A percentile compares a stretch with the other conserved stretches of the same genome.
These are phyloP conservation scores for Lodderomyces parapsilosis DNA, from an alignment of 1,139 yeast genomes.

Conservation along the genomic window DNA sequence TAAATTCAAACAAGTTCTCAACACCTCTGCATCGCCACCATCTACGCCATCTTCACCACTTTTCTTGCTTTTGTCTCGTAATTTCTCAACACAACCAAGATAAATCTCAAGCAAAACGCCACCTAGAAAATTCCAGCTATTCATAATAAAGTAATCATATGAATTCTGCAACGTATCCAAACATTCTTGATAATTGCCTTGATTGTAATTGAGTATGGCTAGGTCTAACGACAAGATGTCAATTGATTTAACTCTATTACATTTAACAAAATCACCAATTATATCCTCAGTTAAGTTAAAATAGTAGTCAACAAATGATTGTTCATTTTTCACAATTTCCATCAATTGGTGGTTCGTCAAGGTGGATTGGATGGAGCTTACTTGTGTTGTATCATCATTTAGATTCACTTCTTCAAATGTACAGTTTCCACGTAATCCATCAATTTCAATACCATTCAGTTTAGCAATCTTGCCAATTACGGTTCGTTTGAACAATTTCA, in stretches of 20 bases:
- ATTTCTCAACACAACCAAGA: constrained; percentile 62
- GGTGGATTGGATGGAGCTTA: constrained; percentile 1
- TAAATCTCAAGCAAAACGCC: constrained; percentile 62
- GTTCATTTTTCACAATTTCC: constrained; percentile 11
- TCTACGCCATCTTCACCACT: too few species aligned
- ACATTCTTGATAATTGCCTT: constrained; percentile 58
- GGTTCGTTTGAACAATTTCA: constrained; percentile 45
- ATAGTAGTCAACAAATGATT: constrained; percentile 22
- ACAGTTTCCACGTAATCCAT: constrained; percentile 20
- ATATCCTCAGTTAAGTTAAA: constrained; percentile 42
- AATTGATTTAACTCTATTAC: constrained; percentile 59
- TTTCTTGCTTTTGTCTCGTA: constrained; percentile 24
- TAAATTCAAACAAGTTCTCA: constrained; percentile 34
- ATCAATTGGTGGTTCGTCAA: constrained; percentile 6
- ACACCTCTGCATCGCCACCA: constrained; percentile 18
- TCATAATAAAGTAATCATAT: constrained; percentile 61
- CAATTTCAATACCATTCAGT: constrained; percentile 31
- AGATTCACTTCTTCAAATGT: constrained; percentile 25
- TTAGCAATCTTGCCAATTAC: constrained; percentile 38
- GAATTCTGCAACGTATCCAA: constrained; percentile 63
- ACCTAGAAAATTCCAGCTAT: constrained; percentile 79
- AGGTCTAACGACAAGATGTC: constrained; percentile 80
- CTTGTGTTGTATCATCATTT: constrained; percentile 15
- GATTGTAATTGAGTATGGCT: constrained; percentile 66
- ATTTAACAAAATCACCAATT: constrained; percentile 45